Evolutionary conservation across 2,329 filamentous ascomycete genomes (phyloP).

Genomic region (Drechslerella dactyloides): DNA sequence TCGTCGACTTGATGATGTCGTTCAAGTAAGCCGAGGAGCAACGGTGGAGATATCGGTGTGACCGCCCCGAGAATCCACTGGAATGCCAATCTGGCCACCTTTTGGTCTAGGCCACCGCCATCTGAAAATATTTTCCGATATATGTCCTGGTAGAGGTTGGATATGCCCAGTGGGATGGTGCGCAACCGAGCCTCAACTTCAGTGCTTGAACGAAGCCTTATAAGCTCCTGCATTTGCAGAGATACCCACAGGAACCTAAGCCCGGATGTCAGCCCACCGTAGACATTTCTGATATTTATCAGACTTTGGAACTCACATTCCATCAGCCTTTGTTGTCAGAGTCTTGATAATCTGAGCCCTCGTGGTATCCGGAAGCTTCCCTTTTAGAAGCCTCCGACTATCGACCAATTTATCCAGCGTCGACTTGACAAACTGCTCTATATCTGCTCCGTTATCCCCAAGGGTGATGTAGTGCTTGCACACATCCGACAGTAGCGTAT

Average conservation of each 20-base stretch:
- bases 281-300: neutral
- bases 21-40: neutral
- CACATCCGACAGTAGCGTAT: neutral
- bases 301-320: neutral
- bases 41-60: neutral
- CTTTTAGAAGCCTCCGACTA: neutral
- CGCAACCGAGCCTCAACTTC: constrained; percentile 4
- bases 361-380: constrained; percentile 1
- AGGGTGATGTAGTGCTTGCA: constrained; percentile 7
- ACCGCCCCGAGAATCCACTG: neutral
- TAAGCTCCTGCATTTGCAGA: constrained; percentile 1
- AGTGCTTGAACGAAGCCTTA: neutral
- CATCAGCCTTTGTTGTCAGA: neutral
- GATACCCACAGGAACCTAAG: constrained; percentile 10
- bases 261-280: neutral
- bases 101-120: neutral
- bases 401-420: neutral
- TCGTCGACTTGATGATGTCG: neutral
- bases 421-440: neutral
- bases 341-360: neutral
- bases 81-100: neutral
- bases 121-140: neutral
- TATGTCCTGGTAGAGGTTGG: neutral
- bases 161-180: neutral
- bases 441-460: neutral